phyloP scores from a whole-genome alignment of 2,329 filamentous ascomycete genomes.

The Aureobasidium mangrovei region DNA sequence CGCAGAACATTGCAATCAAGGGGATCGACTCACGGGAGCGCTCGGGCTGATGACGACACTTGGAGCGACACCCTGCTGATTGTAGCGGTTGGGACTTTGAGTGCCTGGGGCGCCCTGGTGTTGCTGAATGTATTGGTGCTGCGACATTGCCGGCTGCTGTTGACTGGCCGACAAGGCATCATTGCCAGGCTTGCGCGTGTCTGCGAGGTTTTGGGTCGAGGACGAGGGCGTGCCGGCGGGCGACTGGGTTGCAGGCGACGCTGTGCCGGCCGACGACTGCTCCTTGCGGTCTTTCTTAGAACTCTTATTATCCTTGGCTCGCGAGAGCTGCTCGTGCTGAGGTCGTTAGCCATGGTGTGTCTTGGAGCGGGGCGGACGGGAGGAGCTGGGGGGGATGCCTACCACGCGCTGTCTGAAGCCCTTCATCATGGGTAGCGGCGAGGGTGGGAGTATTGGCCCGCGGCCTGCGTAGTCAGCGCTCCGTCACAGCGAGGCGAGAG shows the following conservation, averaged over 20 bases:
- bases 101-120: neutral
- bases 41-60: slow-evolving; percentile 94
- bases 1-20: slow-evolving; percentile 18
- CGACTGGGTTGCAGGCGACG: slow-evolving; percentile 59
- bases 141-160: slow-evolving; percentile 22
- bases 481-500: neutral
- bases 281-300: slow-evolving; percentile 50
- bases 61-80: slow-evolving; percentile 37
- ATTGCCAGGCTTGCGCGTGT: slow-evolving; percentile 62
- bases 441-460: neutral
- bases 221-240: slow-evolving; percentile 71
- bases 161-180: slow-evolving; percentile 1
- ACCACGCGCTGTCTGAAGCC: slow-evolving; percentile 96
- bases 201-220: slow-evolving; percentile 78
- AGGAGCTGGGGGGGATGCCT: slow-evolving; percentile 39
- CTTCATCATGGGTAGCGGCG: slow-evolving; percentile 57
- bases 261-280: slow-evolving; percentile 52
- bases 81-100: slow-evolving; percentile 11
- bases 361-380: slow-evolving; percentile 35
- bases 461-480: neutral
- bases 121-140: slow-evolving; percentile 25
- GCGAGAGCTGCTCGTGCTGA: slow-evolving; percentile 75
- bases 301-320: slow-evolving; percentile 80
- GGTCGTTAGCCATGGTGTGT: slow-evolving; percentile 11
- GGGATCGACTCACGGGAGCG: slow-evolving; percentile 60